Evolutionary conservation across 139 green algal species (phyloP).

Genomic region (Coelastrella sp.): DNA sequence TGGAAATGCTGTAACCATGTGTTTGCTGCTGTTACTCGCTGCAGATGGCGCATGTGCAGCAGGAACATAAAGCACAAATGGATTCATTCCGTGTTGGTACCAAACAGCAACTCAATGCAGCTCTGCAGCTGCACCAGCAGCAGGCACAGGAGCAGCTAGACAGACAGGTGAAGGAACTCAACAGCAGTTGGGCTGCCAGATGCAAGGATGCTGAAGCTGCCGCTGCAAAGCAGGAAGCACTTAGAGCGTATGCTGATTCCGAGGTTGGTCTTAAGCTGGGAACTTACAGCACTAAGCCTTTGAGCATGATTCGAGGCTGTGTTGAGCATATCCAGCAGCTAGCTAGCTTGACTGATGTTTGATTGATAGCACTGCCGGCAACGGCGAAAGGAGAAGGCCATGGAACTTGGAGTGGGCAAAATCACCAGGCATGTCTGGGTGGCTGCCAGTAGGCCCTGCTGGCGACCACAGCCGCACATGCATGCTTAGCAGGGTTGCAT

Average conservation of each 20-base stretch:
- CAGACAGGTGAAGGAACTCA: not conserved
- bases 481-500: too few relatives aligned
- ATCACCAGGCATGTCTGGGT: too few relatives aligned
- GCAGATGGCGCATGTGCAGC: not conserved
- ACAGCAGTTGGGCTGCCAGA: not conserved
- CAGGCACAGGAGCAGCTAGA: constrained; percentile 3
- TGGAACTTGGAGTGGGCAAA: too few relatives aligned
- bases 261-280: constrained; percentile 1
- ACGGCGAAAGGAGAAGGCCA: too few relatives aligned
- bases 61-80: not conserved
- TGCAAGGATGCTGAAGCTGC: not conserved
- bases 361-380: too few relatives aligned
- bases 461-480: too few relatives aligned
- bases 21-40: not conserved
- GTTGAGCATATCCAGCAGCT: not conserved
- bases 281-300: not conserved
- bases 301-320: not conserved
- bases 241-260: not conserved
- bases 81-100: constrained; percentile 1
- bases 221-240: not conserved
- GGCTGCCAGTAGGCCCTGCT: too few relatives aligned
- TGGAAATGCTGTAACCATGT: too few relatives aligned
- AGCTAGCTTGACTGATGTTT: too few relatives aligned
- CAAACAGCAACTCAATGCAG: not conserved
- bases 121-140: constrained; percentile 13